These are phyloP conservation scores for Suillus spraguei DNA, from an alignment of 768 basidiomycete species.

Conservation along the genomic window DNA sequence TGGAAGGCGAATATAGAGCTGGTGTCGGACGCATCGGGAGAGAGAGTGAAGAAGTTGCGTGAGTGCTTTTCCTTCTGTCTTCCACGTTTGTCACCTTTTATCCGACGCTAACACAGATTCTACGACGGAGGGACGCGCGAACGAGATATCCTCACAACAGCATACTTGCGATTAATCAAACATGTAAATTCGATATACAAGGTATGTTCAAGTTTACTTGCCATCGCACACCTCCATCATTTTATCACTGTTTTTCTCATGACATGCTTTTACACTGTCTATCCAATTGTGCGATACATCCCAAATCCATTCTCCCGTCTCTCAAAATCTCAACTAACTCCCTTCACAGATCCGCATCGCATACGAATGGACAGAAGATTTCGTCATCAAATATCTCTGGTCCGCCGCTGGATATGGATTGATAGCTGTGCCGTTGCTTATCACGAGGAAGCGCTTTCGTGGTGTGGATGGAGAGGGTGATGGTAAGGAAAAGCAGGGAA, in stretches of 20 bases:
- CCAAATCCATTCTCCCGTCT: not conserved
- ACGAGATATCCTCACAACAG: constrained; percentile 74
- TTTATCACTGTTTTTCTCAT: not conserved
- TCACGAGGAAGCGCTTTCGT: constrained; percentile 47
- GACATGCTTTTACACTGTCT: not conserved
- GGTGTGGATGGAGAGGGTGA: constrained; percentile 21
- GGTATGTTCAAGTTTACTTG: constrained; percentile 37
- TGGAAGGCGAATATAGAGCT: constrained; percentile 90
- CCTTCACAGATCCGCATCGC: constrained; percentile 74
- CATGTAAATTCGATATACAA: constrained; percentile 94
- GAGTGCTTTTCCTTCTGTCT: constrained; percentile 32
- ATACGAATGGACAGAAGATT: constrained; percentile 96
- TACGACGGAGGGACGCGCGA: constrained; percentile 89
- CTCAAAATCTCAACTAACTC: not conserved
- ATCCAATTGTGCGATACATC: no score
- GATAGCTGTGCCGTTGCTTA: constrained; percentile 88
- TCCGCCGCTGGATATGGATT: constrained; percentile 89
- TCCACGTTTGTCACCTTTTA: not conserved
- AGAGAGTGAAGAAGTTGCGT: constrained; percentile 94
- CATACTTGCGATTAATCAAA: constrained; percentile 79
- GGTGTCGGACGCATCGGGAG: constrained; percentile 85
- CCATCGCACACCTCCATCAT: not conserved
- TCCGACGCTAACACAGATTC: constrained; percentile 52
- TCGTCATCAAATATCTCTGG: constrained; percentile 96
- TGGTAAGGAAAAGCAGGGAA: constrained; percentile 15